Evolutionary conservation across 495 filamentous ascomycete genomes (phyloP).

Genomic region (Thozetella sp.): DNA sequence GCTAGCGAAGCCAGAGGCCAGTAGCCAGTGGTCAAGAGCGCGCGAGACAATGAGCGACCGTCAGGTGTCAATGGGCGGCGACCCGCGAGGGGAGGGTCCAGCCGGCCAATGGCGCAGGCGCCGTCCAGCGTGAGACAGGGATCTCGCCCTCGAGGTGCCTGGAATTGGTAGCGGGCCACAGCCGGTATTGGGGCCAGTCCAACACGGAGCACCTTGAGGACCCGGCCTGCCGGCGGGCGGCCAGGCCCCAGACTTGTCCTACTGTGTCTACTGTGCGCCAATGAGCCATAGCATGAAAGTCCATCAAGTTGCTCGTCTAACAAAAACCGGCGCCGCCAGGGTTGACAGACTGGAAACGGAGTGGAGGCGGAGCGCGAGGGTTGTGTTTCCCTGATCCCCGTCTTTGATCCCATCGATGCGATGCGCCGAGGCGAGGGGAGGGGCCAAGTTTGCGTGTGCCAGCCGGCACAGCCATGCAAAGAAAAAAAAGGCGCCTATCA

Average conservation of each 20-base stretch:
- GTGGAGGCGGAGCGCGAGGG: neutral
- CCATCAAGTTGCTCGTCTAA: neutral
- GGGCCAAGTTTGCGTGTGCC: neutral
- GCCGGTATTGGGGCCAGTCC: neutral
- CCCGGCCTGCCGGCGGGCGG: neutral
- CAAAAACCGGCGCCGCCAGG: neutral
- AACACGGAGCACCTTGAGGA: slow-evolving; percentile 3
- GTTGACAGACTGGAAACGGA: neutral
- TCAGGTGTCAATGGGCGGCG: slow-evolving; percentile 15
- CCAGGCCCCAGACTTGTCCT: no score
- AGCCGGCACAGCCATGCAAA: neutral
- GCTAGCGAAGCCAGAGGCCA: no score
- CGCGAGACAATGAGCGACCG: slow-evolving; percentile 27
- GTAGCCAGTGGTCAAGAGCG: slow-evolving; percentile 30
- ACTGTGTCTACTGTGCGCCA: neutral
- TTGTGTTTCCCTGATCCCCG: neutral
- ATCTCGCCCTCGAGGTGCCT: slow-evolving; percentile 12
- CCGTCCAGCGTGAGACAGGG: slow-evolving; percentile 17
- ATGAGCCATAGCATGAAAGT: neutral
- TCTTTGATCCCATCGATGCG: neutral
- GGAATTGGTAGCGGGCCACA: slow-evolving; percentile 9
- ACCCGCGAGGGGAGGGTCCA: slow-evolving; percentile 11
- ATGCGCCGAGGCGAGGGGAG: neutral
- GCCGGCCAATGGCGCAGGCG: slow-evolving; percentile 23
- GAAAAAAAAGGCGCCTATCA: no score